These are phyloP conservation scores for Dichotomocladium elegans DNA, from an alignment of 371 early-diverging fungal species.

Conservation along the genomic window DNA sequence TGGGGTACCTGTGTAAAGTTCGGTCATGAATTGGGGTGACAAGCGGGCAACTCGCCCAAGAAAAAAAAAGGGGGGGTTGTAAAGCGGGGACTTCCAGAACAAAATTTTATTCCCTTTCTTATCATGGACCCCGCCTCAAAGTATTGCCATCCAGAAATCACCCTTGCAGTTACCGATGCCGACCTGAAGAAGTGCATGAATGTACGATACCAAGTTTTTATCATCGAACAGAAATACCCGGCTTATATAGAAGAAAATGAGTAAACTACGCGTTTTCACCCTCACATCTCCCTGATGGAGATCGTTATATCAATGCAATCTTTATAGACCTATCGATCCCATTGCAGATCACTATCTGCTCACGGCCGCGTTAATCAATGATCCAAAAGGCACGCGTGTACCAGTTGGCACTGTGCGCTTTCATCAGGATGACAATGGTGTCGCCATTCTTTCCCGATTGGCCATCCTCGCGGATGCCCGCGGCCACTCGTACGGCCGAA, in stretches of 20 bases:
- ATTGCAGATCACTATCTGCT: neutral
- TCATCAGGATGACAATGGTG: neutral
- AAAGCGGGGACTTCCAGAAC: neutral
- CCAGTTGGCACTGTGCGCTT: neutral
- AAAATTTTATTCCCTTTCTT: neutral
- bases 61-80: neutral
- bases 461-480: neutral
- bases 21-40: too few relatives aligned
- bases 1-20: neutral
- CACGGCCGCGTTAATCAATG: neutral
- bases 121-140: neutral
- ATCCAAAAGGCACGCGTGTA: neutral
- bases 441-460: neutral
- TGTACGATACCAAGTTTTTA: neutral
- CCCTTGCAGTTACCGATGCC: neutral
- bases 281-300: neutral
- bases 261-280: neutral
- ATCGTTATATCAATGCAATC: neutral
- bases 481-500: neutral
- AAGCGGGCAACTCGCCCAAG: too few relatives aligned
- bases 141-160: neutral
- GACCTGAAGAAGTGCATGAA: neutral
- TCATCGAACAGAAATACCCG: constrained; percentile 13
- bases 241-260: constrained; percentile 15
- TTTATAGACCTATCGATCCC: neutral